phyloP scores from a whole-genome alignment of 1,284 basidiomycete species.

The Microbotryum silenes-acaulis region DNA sequence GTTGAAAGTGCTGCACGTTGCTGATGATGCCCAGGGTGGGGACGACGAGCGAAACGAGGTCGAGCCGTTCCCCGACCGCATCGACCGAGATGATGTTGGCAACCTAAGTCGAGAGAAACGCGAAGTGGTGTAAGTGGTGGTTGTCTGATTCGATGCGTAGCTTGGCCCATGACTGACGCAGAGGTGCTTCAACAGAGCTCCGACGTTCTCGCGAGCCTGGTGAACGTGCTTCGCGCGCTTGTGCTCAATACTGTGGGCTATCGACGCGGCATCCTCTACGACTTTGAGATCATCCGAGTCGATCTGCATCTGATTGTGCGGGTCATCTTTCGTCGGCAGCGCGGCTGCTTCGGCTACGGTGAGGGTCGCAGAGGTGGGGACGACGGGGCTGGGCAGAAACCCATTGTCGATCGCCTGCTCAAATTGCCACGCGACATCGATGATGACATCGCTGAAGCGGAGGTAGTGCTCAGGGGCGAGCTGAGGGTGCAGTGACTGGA shows the following conservation, averaged over 20 bases:
- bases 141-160: neutral
- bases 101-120: slow-evolving; percentile 42
- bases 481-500: neutral
- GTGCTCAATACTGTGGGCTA: neutral
- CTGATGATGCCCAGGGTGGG: slow-evolving; percentile 53
- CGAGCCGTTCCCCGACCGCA: slow-evolving; percentile 63
- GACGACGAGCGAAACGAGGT: slow-evolving; percentile 52
- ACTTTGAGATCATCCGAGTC: slow-evolving; percentile 55
- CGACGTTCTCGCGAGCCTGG: too few species aligned
- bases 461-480: neutral
- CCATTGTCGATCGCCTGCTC: slow-evolving; percentile 62
- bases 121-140: neutral
- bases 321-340: slow-evolving; percentile 42
- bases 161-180: slow-evolving; percentile 49
- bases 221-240: slow-evolving; percentile 49
- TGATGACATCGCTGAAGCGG: slow-evolving; percentile 49
- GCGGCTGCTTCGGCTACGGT: slow-evolving; percentile 9
- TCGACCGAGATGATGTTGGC: slow-evolving; percentile 51
- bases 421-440: slow-evolving; percentile 69
- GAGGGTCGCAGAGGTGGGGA: slow-evolving; percentile 32
- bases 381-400: slow-evolving; percentile 37
- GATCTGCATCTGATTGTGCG: slow-evolving; percentile 44
- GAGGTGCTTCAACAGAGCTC: slow-evolving; percentile 48
- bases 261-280: neutral
- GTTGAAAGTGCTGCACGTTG: slow-evolving; percentile 56